These are phyloP conservation scores for Aspergillus vadensis DNA, from an alignment of 2,329 filamentous ascomycete genomes.

Conservation along the genomic window DNA sequence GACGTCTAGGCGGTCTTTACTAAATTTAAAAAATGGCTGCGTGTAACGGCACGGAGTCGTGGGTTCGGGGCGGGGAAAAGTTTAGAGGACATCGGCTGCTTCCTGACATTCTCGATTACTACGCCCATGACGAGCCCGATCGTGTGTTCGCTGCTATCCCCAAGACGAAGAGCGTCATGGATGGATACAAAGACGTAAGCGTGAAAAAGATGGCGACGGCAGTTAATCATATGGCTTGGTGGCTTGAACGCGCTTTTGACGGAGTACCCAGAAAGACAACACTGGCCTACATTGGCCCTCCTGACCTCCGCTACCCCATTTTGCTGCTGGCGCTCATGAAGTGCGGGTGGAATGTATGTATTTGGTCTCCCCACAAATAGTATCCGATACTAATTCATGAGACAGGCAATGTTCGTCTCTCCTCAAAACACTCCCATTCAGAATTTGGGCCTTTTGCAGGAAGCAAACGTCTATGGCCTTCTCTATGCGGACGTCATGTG, in stretches of 20 bases:
- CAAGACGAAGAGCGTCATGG: background rate
- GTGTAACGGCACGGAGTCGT: background rate
- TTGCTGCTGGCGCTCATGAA: constrained; percentile 1
- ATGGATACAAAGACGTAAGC: background rate
- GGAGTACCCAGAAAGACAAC: background rate
- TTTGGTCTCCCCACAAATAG: background rate
- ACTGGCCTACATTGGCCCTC: background rate
- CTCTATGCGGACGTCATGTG: background rate
- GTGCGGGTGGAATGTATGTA: background rate
- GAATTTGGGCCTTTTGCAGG: background rate
- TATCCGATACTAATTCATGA: background rate
- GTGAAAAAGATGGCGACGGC: background rate
- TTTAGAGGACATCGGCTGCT: constrained; percentile 1
- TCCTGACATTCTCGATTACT: constrained; percentile 1
- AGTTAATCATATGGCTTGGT: background rate
- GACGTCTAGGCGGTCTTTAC: background rate
- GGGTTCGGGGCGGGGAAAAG: background rate
- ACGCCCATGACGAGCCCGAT: background rate
- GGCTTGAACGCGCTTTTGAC: background rate
- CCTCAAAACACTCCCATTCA: background rate
- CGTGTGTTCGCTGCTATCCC: background rate
- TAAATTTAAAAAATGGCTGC: background rate
- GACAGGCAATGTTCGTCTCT: background rate
- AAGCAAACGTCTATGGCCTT: background rate
- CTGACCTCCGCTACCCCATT: constrained; percentile 10